A percentile compares a stretch with the other conserved stretches of the same genome.
Conservation (phyloP, 2,329 filamentous ascomycete species). For the Neonectria faginata region DNA sequence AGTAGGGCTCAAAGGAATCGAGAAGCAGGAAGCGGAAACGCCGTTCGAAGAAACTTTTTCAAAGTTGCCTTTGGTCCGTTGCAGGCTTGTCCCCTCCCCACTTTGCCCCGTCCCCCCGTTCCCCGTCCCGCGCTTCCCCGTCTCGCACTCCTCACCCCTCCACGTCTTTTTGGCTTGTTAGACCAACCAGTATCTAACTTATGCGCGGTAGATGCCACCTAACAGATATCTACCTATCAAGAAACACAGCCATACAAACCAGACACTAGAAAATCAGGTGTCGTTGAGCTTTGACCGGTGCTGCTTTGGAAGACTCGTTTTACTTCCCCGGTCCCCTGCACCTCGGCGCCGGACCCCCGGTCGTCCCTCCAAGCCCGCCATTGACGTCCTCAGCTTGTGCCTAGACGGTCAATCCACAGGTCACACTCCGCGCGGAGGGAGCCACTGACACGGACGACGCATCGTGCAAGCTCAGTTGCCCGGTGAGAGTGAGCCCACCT, state of each 20-base stretch:
- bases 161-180: neutral
- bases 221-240: neutral
- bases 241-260: too few species aligned
- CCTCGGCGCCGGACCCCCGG: constrained; percentile 17
- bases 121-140: constrained; percentile 15
- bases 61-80: constrained; percentile 43
- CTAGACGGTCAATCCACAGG: neutral
- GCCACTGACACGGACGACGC: constrained; percentile 15
- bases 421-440: constrained; percentile 11
- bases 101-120: constrained; percentile 17
- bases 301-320: constrained; percentile 11
- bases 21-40: constrained; percentile 25
- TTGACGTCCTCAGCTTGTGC: neutral
- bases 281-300: constrained; percentile 6
- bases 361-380: constrained; percentile 2
- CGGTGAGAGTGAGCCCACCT: constrained; percentile 43
- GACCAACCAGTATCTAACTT: neutral
- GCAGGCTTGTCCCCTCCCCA: constrained; percentile 37
- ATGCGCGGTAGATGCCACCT: neutral
- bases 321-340: constrained; percentile 25
- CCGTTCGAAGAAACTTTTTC: constrained; percentile 19
- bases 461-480: constrained; percentile 31
- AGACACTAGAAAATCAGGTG: neutral
- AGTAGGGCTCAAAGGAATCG: constrained; percentile 23
- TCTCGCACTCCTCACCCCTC: constrained; percentile 8